Base-by-base conservation (phyloP, 352 stramenopile species). In the Plasmopara halstedii region DNA sequence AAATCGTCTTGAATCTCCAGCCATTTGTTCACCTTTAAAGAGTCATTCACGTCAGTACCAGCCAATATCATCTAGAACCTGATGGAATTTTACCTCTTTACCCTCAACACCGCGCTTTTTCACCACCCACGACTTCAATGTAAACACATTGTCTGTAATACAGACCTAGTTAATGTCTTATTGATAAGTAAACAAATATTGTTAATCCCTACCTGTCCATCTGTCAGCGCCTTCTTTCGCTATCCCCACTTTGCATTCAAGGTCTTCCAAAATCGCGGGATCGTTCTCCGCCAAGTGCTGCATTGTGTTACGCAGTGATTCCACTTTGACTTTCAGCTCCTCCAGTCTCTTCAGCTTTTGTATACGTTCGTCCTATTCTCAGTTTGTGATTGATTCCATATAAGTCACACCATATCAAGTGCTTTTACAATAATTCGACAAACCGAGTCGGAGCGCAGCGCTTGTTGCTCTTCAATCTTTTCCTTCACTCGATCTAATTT, bases 71-170 rank as follows among this genome's bases (percentile, higher is more conserved):
- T 36, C 15, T 17, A 32, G 1, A 31, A 26, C 2, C 15, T 38
- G 7, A 15, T 38, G 13, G 10, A 53, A 17, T 25, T 4, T 10
- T 43, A 88, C 80, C 57, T 92, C 81, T 18, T 62, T 55, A 5
- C 60, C 64, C 13, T 79, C 43, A 37, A 77, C 77, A 8, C 76
- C 74, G 44, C 79, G 76, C 57, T 92, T 92, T 45, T 90, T 70
- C 11, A 77, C 61, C 21, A 88, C 68, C 81, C 81, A 92, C 17
- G 81, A 85, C 39, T 76, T 83, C 36, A 88, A 53, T n/a, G 67
- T 86, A 56, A 74, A 92, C 25, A 89, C 59, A 43, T 92, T 92
- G 60, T 92, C 81, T 86, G n/a, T n/a, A n/a, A n/a, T n/a, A 18
- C 31, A 35, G 1, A 7, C 11, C 11, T n/a, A 18, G 31, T 14